Percentiles rank a stretch among this genome's conserved stretches.
Conservation (phyloP, 768 basidiomycete genomes). For the Erythrobasidium yunnanense region DNA sequence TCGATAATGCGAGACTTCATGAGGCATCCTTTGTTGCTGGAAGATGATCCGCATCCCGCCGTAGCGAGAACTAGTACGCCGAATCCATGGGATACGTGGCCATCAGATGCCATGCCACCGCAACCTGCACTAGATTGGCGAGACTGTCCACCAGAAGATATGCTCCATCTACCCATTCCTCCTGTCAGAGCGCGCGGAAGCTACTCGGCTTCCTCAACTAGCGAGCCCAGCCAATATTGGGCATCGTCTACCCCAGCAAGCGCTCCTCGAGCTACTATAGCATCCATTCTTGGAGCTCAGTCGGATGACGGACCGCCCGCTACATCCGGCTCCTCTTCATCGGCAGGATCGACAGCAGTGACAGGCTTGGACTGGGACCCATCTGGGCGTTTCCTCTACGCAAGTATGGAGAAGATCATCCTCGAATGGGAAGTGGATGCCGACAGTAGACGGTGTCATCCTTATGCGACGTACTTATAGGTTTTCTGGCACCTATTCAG, state of each 20-base stretch:
- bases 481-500: not conserved
- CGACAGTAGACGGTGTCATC: constrained; percentile 1
- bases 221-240: not conserved
- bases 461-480: not conserved
- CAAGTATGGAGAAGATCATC: constrained; percentile 18
- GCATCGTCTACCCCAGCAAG: not conserved
- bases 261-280: not conserved
- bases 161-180: too few species aligned
- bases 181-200: too few species aligned
- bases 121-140: too few species aligned
- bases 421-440: constrained; percentile 16
- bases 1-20: not conserved
- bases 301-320: not conserved
- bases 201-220: not conserved
- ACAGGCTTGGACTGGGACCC: constrained; percentile 24
- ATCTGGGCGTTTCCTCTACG: constrained; percentile 9
- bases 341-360: not conserved
- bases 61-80: not conserved
- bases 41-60: too few species aligned
- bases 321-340: not conserved
- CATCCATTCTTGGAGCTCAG: not conserved
- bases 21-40: not conserved
- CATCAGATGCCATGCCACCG: not conserved
- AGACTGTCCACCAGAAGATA: too few species aligned
- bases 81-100: not conserved